Evolutionary conservation across 805 yeast genomes (phyloP).

Genomic region (Hanseniaspora thailandica): DNA sequence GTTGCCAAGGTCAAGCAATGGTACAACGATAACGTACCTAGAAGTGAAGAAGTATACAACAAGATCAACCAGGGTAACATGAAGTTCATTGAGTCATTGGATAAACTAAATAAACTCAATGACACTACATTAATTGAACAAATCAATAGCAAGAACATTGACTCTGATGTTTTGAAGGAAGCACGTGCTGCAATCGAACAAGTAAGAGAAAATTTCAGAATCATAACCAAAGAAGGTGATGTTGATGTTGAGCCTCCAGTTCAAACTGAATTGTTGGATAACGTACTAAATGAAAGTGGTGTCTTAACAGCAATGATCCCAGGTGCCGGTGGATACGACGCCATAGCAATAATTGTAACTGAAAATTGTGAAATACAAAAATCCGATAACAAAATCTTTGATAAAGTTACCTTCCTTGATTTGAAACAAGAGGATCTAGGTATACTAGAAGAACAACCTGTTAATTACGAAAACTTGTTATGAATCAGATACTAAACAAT

Average conservation of each 20-base stretch:
- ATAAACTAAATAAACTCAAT: conserved; percentile 30
- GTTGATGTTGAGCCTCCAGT: conserved; percentile 80
- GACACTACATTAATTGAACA: conserved; percentile 23
- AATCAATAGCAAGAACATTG: conserved; percentile 16
- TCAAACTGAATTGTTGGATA: conserved; percentile 61
- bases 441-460: conserved; percentile 36
- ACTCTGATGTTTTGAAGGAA: conserved; percentile 13
- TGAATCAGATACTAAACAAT: neutral
- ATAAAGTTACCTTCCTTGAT: conserved; percentile 54
- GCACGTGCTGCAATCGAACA: conserved; percentile 29
- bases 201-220: conserved; percentile 49
- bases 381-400: conserved; percentile 27
- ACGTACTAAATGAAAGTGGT: conserved; percentile 48
- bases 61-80: conserved; percentile 49
- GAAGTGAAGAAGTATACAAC: conserved; percentile 42
- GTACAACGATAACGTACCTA: conserved; percentile 43
- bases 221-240: conserved; percentile 51
- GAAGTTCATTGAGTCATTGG: conserved; percentile 40
- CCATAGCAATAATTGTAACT: conserved; percentile 60
- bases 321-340: conserved; percentile 98
- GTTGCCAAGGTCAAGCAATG: conserved; percentile 67
- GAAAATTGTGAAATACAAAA: conserved; percentile 31
- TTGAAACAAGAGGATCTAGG: conserved; percentile 54
- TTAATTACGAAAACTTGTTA: conserved; percentile 22
- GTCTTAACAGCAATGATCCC: conserved; percentile 95